Percentiles rank a stretch among this genome's conserved stretches.
Evolutionary conservation across 768 basidiomycete species (phyloP).

Genomic region (Rhodotorula sphaerocarpa): DNA sequence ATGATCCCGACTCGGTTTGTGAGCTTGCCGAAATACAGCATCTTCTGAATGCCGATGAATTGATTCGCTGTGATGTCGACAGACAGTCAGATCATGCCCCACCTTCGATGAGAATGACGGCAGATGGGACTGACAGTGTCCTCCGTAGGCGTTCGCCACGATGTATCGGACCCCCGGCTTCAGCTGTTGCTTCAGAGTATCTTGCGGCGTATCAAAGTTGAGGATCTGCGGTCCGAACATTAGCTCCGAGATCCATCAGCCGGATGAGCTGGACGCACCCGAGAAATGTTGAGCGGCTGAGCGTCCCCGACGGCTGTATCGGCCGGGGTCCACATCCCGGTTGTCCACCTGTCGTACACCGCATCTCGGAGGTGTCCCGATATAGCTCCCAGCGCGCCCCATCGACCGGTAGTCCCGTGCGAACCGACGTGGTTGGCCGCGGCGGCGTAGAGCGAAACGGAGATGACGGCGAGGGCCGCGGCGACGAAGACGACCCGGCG

Average conservation of each 20-base stretch:
- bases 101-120: neutral
- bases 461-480: neutral
- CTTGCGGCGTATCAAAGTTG: slow-evolving; percentile 16
- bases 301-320: neutral
- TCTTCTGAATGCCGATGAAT: slow-evolving; percentile 26
- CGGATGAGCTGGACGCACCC: neutral
- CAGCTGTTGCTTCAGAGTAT: slow-evolving; percentile 21
- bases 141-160: slow-evolving; percentile 19
- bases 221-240: slow-evolving; percentile 2
- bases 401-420: no score
- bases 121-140: slow-evolving; percentile 22
- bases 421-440: no score
- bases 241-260: neutral
- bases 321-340: neutral
- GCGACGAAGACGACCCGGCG: neutral
- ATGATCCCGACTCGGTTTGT: slow-evolving; percentile 33
- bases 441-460: neutral
- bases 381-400: no score
- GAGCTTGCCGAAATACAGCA: slow-evolving; percentile 30
- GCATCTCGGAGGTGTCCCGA: neutral
- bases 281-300: slow-evolving; percentile 2
- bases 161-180: slow-evolving; percentile 23
- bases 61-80: slow-evolving; percentile 22
- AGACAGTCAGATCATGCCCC: neutral
- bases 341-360: neutral